A percentile compares a stretch with the other conserved stretches of the same genome.
phyloP scores from a whole-genome alignment of 2,329 filamentous ascomycete species.

The Apiospora hydei region DNA sequence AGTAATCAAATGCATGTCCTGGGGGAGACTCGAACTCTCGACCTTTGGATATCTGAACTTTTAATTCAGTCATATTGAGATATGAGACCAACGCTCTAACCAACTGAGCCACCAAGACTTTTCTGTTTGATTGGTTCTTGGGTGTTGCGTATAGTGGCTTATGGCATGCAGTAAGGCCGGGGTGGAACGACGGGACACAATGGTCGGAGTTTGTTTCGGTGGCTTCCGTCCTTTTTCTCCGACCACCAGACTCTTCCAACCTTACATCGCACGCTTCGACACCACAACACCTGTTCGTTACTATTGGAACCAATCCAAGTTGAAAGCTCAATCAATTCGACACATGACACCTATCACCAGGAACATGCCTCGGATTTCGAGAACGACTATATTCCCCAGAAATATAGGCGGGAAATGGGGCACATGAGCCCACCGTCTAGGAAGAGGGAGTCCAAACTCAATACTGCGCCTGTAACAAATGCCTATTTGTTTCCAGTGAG shows the following conservation, averaged over 20 bases:
- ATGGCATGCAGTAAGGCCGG: background rate
- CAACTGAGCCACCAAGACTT: constrained; percentile 51
- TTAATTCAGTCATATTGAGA: constrained; percentile 4
- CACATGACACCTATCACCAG: background rate
- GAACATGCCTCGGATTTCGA: background rate
- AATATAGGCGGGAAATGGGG: background rate
- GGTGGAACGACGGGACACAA: background rate
- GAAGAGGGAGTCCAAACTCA: background rate
- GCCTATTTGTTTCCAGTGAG: background rate
- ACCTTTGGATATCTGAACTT: constrained; percentile 23
- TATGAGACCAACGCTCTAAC: constrained; percentile 54
- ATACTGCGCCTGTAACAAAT: background rate
- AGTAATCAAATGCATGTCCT: constrained; percentile 12
- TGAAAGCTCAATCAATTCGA: too few species aligned
- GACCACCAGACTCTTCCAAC: background rate
- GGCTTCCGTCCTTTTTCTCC: background rate
- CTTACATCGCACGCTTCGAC: background rate
- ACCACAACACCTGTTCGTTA: background rate
- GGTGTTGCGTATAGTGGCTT: background rate
- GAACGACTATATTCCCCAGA: background rate
- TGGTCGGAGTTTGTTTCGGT: background rate
- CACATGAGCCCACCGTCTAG: background rate
- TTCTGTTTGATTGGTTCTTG: constrained; percentile 9
- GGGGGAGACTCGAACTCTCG: constrained; percentile 24
- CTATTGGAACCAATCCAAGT: background rate